Percentiles rank a stretch among this genome's conserved stretches.
phyloP scores from a whole-genome alignment of 2,329 filamentous ascomycete genomes.

The Sporothrix variecibatus region DNA sequence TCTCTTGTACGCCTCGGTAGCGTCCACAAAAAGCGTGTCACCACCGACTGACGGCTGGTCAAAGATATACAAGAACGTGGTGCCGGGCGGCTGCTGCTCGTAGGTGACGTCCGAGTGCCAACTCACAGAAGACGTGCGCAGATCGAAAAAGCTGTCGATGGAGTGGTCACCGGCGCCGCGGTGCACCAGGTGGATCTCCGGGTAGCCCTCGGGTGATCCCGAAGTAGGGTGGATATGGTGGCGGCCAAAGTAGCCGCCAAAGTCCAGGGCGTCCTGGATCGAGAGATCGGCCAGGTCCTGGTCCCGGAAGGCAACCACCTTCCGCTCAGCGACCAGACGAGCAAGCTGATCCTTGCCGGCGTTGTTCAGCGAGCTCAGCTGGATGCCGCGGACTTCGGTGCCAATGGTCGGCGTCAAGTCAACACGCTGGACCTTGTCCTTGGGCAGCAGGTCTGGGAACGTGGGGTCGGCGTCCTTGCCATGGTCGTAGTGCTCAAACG shows the following conservation, averaged over 20 bases:
- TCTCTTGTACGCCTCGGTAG: slow-evolving; percentile 77
- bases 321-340: slow-evolving; percentile 67
- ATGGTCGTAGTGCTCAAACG: slow-evolving; percentile 69
- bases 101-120: slow-evolving; percentile 28
- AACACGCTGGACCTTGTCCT: slow-evolving; percentile 45
- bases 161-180: slow-evolving; percentile 66
- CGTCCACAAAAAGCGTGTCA: slow-evolving; percentile 81
- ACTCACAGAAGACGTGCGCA: slow-evolving; percentile 75
- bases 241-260: slow-evolving; percentile 58
- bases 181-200: slow-evolving; percentile 71
- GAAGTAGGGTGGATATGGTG: slow-evolving; percentile 76
- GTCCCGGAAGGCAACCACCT: slow-evolving; percentile 71
- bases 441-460: slow-evolving; percentile 63
- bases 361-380: slow-evolving; percentile 62
- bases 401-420: slow-evolving; percentile 69
- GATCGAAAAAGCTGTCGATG: slow-evolving; percentile 60
- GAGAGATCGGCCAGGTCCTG: slow-evolving; percentile 66
- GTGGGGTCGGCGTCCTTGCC: slow-evolving; percentile 66
- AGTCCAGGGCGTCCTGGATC: slow-evolving; percentile 64
- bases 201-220: slow-evolving; percentile 66
- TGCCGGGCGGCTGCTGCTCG: slow-evolving; percentile 51
- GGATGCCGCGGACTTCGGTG: slow-evolving; percentile 66
- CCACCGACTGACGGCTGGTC: slow-evolving; percentile 78
- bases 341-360: slow-evolving; percentile 72
- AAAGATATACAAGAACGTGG: slow-evolving; percentile 86